Base-by-base conservation (phyloP, 805 yeast species). In the Millerozyma acaciae region DNA sequence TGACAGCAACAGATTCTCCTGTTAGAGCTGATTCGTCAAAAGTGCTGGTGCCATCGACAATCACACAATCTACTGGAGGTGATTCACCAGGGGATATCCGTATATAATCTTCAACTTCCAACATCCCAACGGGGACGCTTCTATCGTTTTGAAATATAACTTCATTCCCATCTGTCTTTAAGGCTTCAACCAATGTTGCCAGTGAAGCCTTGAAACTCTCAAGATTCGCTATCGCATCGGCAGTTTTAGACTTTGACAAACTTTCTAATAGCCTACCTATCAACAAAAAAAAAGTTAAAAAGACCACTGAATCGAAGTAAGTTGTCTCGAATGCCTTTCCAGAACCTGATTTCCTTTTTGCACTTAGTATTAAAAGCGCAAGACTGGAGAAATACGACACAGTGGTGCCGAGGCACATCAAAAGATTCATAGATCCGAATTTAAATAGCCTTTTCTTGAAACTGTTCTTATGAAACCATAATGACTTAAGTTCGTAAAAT, bases 251-350 rank as follows among this genome's bases (percentile, higher is more conserved):
- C 49, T 81, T 84, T 2, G 89, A 76, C 42, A 70, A 69, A 18
- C 80, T 67, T 53, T 84, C 90, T 30, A 84, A 62, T 18, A 80
- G 60, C 27, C 86, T 68, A 1, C 94, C 94, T 38, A 81, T 75
- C 30, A 84, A 62, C 35, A 84, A 57, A 55, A 84, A 84, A 47
- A 84, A 76, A 0, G 88, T 73, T 42, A 84, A 62, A 48, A 84
- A 84, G 3, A 84, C 85, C 18, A 83, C 90, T 4, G 89, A 78
- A 48, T 84, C 94, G 50, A 84, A 84, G 47, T 80, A 84, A 0
- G 84, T 78, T 4, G 86, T 79, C 10, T 75, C 68, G 38, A 69
- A 68, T 1, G 76, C 81, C 48, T 43, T 45, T n/a, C 42, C 30
- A 3, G 46, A 13, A n/a, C 30, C 26, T 2, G 50, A 36, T 18